A percentile compares a stretch with the other conserved stretches of the same genome.
Evolutionary conservation across 371 early-diverging fungal genomes (phyloP).

Genomic region (Mucor lusitanicus): DNA sequence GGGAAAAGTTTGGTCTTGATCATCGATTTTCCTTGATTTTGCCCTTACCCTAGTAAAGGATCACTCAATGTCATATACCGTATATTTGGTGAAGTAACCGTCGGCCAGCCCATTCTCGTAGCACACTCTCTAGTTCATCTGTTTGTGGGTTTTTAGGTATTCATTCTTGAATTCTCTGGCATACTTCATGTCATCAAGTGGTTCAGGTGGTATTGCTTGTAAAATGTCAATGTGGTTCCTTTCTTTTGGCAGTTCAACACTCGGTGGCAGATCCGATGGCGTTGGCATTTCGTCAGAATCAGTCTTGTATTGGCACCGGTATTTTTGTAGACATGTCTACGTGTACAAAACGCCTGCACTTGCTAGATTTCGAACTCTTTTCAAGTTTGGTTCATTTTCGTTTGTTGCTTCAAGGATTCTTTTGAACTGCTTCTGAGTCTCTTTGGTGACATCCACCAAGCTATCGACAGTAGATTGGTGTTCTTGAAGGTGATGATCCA

Average conservation of each 20-base stretch:
- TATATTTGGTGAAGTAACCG: slow-evolving; percentile 1
- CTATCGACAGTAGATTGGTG: too few relatives aligned
- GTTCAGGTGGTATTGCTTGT: slow-evolving; percentile 8
- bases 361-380: slow-evolving; percentile 7
- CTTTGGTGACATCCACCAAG: too few relatives aligned
- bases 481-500: too few relatives aligned
- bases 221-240: slow-evolving; percentile 2
- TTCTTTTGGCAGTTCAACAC: slow-evolving; percentile 3
- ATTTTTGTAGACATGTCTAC: slow-evolving; percentile 11
- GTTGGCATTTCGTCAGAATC: slow-evolving; percentile 2
- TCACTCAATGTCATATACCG: too few relatives aligned
- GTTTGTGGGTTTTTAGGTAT: slow-evolving; percentile 4
- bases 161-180: slow-evolving; percentile 10
- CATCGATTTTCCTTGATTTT: too few relatives aligned
- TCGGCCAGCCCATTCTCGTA: slow-evolving; percentile 4
- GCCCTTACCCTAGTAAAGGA: too few relatives aligned
- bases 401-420: neutral
- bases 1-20: too few relatives aligned
- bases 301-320: neutral
- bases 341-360: slow-evolving; percentile 10
- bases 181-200: slow-evolving; percentile 8
- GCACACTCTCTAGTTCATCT: slow-evolving; percentile 10
- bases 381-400: neutral
- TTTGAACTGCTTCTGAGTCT: too few relatives aligned
- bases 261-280: slow-evolving; percentile 6